Base-by-base conservation (phyloP, 139 green algal genomes). In the Medakamo hakoo region DNA sequence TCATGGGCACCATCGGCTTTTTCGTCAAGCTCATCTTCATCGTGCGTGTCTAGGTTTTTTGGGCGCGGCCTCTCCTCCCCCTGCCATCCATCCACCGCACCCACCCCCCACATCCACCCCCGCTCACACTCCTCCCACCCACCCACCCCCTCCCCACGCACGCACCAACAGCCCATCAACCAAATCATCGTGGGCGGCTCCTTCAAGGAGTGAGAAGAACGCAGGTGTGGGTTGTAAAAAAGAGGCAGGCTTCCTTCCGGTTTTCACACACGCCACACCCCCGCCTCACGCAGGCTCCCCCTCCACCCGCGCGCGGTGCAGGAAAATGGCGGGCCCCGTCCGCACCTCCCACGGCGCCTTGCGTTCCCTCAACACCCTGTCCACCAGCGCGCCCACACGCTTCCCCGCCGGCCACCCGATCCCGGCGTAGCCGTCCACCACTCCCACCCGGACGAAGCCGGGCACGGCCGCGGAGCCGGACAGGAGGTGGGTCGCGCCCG, bases 21-120 rank as follows among this genome's bases (percentile, higher is more conserved):
- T 97, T 97, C 63, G 89, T 97, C 23, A 97, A 97, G 79, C 78
- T 96, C 1, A 82, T 97, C 14, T 97, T 93, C 74, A 91, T 93
- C 55, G 82, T 89, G 63, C 85, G 84, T 73, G 25, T 49, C 25
- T 64, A 32, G 9, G 32, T 16, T 19, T 40, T 58, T 2, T 25
- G n/a, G n/a, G 27, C 4, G 58, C 4, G 4, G 40, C 16, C 40
- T 21, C 40, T 52, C 40, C 9, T 52, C 40, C 40, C 40, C 40
- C 40, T 52, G 40, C n/a, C 57, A 22, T 65, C 27, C 28, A 23
- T 30, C 16, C 25, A 3, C 56, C 58, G 27, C 55, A 19, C 9
- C 16, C 40, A 21, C 9, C 40, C 9, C 40, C 9, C 40, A 52
- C 40, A 52, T 16, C 9, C 40, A 52, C 40, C 40, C 9, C 9